Conservation (phyloP, 345 rosid genomes). For the Ailanthus altissimus region DNA sequence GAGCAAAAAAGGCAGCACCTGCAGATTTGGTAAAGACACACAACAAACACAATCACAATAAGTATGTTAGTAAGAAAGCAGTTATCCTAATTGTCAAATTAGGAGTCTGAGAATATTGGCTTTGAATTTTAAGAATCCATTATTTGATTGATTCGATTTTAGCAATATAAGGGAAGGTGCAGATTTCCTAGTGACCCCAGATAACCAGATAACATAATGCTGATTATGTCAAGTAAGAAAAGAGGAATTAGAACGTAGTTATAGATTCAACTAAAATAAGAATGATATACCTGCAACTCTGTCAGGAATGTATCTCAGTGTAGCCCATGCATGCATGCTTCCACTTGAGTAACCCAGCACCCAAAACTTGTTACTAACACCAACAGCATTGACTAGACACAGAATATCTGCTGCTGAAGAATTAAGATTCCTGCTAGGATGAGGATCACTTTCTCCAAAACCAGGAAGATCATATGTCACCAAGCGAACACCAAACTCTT, state of each 20-base stretch:
- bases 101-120: not conserved
- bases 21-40: conserved; percentile 28
- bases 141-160: not conserved
- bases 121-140: not conserved
- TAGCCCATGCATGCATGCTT: conserved; percentile 93
- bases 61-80: not conserved
- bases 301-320: conserved; percentile 74
- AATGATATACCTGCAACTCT: conserved; percentile 69
- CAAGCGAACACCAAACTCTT: conserved; percentile 78
- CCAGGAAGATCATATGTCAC: conserved; percentile 95
- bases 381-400: conserved; percentile 63
- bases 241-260: not conserved
- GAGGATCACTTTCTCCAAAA: conserved; percentile 97
- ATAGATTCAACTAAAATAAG: not conserved
- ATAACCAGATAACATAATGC: not conserved
- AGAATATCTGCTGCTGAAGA: conserved; percentile 83
- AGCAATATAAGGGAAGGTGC: not conserved
- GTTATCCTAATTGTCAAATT: not conserved
- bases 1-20: conserved; percentile 85
- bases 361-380: conserved; percentile 76
- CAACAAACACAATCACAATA: conserved; percentile 5
- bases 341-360: conserved; percentile 81
- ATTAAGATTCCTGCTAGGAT: conserved; percentile 68
- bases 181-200: not conserved
- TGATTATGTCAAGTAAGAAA: not conserved